Evolutionary conservation across 345 rosid genomes (phyloP).

Genomic region (Durio zibethinus): DNA sequence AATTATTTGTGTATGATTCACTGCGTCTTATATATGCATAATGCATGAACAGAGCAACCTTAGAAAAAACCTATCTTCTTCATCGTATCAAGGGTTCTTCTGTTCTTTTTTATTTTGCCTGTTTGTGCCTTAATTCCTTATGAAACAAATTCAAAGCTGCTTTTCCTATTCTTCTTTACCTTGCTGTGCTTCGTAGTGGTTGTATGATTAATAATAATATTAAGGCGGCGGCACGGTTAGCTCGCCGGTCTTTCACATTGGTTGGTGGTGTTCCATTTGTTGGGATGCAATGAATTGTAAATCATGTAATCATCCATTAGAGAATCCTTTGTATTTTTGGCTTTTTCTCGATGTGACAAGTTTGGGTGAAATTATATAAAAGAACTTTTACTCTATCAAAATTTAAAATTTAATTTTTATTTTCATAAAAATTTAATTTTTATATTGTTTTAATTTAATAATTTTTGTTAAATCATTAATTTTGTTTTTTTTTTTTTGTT

Average conservation of each 20-base stretch:
- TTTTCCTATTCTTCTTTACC: neutral
- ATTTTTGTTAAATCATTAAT: too few relatives aligned
- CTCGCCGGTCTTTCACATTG: neutral
- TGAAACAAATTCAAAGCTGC: constrained; percentile 9
- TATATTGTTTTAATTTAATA: too few relatives aligned
- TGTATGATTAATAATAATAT: neutral
- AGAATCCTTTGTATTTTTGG: too few relatives aligned
- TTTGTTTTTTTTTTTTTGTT: too few relatives aligned
- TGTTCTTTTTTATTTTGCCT: neutral
- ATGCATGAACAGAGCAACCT: constrained; percentile 23
- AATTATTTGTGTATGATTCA: constrained; percentile 17
- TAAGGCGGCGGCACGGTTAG: neutral
- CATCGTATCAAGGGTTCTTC: constrained; percentile 13
- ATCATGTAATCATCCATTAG: too few relatives aligned
- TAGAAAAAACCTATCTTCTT: neutral
- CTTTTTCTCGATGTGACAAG: too few relatives aligned
- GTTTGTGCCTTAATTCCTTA: neutral
- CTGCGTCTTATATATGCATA: constrained; percentile 4
- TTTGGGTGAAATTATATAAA: too few relatives aligned
- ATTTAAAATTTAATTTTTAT: too few relatives aligned
- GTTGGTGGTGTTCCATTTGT: neutral
- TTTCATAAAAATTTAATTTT: too few relatives aligned
- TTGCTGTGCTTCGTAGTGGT: neutral
- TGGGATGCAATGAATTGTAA: too few relatives aligned
- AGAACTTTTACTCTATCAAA: too few relatives aligned